Base-by-base conservation (phyloP, 768 basidiomycete species). In the Collybia sordida region DNA sequence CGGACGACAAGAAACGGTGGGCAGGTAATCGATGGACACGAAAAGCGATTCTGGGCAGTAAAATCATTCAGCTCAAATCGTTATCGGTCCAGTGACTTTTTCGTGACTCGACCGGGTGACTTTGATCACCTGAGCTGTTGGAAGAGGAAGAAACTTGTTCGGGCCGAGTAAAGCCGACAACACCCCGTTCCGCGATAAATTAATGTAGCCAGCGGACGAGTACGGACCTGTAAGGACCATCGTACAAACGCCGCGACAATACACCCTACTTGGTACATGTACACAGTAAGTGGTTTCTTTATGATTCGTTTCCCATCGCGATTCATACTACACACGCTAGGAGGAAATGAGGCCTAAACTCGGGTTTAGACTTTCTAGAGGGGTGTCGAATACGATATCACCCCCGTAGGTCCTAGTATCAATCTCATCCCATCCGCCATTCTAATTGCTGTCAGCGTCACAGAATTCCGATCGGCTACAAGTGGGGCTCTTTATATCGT, bases 401-500 rank as follows among this genome's bases (percentile, higher is more conserved):
- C 79, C 78, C 41, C 78, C 78, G 78, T 79, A 55, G 31, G 73
- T 55, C 24, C 23, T n/a, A 6, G 14, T 19, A 17, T 5, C 2
- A 17, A 24, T 12, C 9, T 6, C 31, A 19, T 24, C 11, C 1
- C 12, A 34, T 21, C n/a, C 22, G 19, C 14, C 8, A 14, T 25
- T n/a, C 21, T 18, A 47, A 44, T 27, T 27, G 23, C 17, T 40
- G 35, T 23, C 40, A 39, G 37, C 12, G 27, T 21, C 37, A 36
- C 58, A 84, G 84, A 12, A 83, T 86, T 41, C 77, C 83, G 1
- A 70, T 70, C 27, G 84, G 82, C 14, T 77, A 81, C 47, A 68
- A 72, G 69, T 87, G 85, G 85, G 78, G 72, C 0, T 54, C 60
- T 18, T 57, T 65, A 11, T 85, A 81, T 62, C 55, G 54, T 4